Percentiles rank a stretch among this genome's conserved stretches.
phyloP scores from a whole-genome alignment of 2,329 filamentous ascomycete genomes.

The Pseudocercospora macadamiae region DNA sequence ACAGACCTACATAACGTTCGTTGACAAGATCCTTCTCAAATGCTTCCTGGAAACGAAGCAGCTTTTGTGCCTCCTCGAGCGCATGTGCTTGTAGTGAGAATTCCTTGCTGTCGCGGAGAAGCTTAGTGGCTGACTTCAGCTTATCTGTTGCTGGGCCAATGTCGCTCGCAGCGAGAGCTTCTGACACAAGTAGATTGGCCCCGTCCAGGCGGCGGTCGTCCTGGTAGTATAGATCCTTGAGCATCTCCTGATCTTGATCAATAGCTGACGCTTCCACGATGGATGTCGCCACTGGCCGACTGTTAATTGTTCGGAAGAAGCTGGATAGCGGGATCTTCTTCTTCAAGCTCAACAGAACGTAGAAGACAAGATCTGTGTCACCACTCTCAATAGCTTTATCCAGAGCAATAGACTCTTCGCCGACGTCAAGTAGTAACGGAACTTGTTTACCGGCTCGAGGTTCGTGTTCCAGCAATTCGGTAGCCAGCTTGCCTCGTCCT shows the following conservation, averaged over 20 bases:
- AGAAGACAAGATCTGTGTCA: constrained; percentile 90
- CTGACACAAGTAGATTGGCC: constrained; percentile 80
- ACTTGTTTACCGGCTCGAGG: constrained; percentile 95
- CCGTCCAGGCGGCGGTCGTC: constrained; percentile 90
- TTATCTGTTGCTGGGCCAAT: constrained; percentile 77
- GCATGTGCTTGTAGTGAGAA: constrained; percentile 71
- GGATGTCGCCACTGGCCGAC: constrained; percentile 80
- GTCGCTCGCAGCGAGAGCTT: constrained; percentile 75
- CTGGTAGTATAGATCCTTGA: constrained; percentile 97
- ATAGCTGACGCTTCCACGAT: constrained; percentile 84
- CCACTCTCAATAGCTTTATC: constrained; percentile 97
- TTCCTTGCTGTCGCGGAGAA: constrained; percentile 84
- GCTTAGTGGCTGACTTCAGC: constrained; percentile 79
- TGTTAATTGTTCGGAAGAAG: constrained; percentile 92
- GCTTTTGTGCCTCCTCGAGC: constrained; percentile 75
- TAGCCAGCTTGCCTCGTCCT: constrained; percentile 84
- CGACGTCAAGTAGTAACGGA: constrained; percentile 88
- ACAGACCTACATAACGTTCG: constrained; percentile 72
- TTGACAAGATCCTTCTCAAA: constrained; percentile 77
- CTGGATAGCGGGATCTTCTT: constrained; percentile 86
- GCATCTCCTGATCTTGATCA: constrained; percentile 75
- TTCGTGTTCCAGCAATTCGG: constrained; percentile 88
- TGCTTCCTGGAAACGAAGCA: constrained; percentile 83
- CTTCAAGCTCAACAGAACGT: constrained; percentile 83
- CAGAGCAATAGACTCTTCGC: constrained; percentile 90